Base-by-base conservation (phyloP, 805 yeast species). In the Isabelozyma heimii region DNA sequence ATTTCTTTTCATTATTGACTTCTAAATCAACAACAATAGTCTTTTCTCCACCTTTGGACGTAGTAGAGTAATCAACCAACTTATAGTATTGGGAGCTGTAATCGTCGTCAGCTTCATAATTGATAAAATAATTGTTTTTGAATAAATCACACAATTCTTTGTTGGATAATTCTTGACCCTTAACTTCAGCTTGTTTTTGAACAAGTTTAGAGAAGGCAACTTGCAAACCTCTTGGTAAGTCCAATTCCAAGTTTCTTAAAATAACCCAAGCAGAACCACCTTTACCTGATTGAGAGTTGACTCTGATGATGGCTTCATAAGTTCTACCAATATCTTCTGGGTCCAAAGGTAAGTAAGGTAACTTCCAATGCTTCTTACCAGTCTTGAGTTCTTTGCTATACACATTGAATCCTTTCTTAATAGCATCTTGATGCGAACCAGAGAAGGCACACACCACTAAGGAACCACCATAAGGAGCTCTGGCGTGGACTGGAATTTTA, bases 231-330 rank as follows among this genome's bases (percentile, higher is more conserved):
- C 92, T 81, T 40, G 96, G 96, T 57, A 89, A 77, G 63, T 88
- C 95, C 50, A 88, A 79, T 59, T 85, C 92, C 66, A 89, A 76
- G 55, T 81, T 79, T 55, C 89, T 78, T 62, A 88, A 75, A 61
- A 88, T 85, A 55, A 89, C 85, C 94, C 95, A 88, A 5, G 95
- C 89, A 9, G 92, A 87, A 56, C 95, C 95, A 60, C 95, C 95
- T 70, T 88, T 88, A 52, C 96, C 96, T 24, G 89, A 81, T 70
- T 88, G 95, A 10, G 94, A 87, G 69, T 88, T 88, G 65, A 88
- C 94, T 62, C 96, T 82, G 58, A 88, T 88, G 48, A 89, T 87
- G n/a, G 95, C 94, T 69, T 89, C 96, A 70, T 89, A 89, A n/a
- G 86, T 86, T 66, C 94, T 81, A 45, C 95, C 95, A 58, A 88